These are phyloP conservation scores for Ceratocystis diversiconidia DNA, from an alignment of 2,329 filamentous ascomycete genomes.

Conservation along the genomic window DNA sequence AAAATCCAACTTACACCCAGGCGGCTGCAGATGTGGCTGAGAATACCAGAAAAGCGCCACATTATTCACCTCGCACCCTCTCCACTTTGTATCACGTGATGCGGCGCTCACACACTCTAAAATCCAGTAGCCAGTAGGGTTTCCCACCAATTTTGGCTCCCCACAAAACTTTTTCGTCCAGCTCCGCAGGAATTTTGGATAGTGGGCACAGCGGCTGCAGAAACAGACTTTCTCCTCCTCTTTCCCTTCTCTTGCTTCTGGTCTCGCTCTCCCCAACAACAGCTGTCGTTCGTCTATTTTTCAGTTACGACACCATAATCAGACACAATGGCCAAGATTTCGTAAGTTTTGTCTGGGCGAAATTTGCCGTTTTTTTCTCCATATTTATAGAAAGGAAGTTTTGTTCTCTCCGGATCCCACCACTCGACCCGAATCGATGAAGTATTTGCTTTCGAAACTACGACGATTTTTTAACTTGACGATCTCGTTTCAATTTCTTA, in stretches of 20 bases:
- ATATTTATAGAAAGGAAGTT: not conserved
- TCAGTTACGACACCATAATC: constrained; percentile 25
- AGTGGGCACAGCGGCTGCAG: constrained; percentile 10
- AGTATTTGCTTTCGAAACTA: not conserved
- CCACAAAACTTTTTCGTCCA: constrained; percentile 11
- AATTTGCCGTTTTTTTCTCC: constrained; percentile 8
- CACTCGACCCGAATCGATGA: not conserved
- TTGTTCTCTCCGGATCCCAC: constrained; percentile 2
- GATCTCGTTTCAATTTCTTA: not conserved
- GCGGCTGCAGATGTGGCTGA: not conserved
- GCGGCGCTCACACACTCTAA: constrained; percentile 1
- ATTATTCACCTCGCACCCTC: not conserved
- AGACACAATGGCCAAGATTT: constrained; percentile 49
- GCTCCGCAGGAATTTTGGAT: constrained; percentile 11
- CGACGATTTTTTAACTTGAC: not conserved
- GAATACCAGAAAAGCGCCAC: not conserved
- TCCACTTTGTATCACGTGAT: not conserved
- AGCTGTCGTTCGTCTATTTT: constrained; percentile 18
- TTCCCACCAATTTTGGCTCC: constrained; percentile 16
- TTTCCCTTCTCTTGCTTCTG: constrained; percentile 1
- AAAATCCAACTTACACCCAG: too few species aligned
- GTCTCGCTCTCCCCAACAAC: constrained; percentile 16
- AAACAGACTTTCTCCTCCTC: constrained; percentile 13
- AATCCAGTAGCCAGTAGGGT: constrained; percentile 12
- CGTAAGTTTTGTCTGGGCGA: constrained; percentile 34